These are phyloP conservation scores for Serendipita indica DNA, from an alignment of 768 basidiomycete genomes.

Conservation along the genomic window DNA sequence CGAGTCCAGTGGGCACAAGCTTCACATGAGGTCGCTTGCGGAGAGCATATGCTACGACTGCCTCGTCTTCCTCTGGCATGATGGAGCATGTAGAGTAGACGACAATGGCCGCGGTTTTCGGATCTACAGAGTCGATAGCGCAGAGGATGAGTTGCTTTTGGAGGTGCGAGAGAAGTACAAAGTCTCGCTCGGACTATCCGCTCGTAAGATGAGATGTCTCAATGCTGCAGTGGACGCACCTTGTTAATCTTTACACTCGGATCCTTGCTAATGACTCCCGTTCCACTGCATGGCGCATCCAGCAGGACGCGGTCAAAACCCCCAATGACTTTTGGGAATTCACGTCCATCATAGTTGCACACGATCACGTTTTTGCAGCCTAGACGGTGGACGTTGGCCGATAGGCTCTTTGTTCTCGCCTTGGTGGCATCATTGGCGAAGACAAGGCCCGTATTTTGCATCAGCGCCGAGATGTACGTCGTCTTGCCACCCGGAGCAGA, in stretches of 20 bases:
- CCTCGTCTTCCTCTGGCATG: conserved; percentile 95
- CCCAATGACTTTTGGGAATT: conserved; percentile 98
- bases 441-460: conserved; percentile 95
- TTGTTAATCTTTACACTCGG: conserved; percentile 96
- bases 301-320: conserved; percentile 95
- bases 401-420: conserved; percentile 85
- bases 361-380: conserved; percentile 98
- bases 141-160: conserved; percentile 98
- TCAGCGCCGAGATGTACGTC: conserved; percentile 89
- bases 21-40: conserved; percentile 85
- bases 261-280: conserved; percentile 97
- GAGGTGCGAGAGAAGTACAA: conserved; percentile 86
- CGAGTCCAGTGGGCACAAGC: conserved; percentile 82
- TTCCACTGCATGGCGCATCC: conserved; percentile 96
- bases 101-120: conserved; percentile 81
- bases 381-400: conserved; percentile 89
- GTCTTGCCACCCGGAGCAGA: conserved; percentile 97
- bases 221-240: conserved; percentile 30
- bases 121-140: conserved; percentile 88
- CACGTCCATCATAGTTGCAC: conserved; percentile 91
- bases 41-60: conserved; percentile 93
- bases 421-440: conserved; percentile 98
- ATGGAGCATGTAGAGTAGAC: conserved; percentile 99
- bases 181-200: conserved; percentile 78
- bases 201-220: not conserved